Conservation (phyloP, 257 asterid genomes). For the Dorcoceras hygrometricum region DNA sequence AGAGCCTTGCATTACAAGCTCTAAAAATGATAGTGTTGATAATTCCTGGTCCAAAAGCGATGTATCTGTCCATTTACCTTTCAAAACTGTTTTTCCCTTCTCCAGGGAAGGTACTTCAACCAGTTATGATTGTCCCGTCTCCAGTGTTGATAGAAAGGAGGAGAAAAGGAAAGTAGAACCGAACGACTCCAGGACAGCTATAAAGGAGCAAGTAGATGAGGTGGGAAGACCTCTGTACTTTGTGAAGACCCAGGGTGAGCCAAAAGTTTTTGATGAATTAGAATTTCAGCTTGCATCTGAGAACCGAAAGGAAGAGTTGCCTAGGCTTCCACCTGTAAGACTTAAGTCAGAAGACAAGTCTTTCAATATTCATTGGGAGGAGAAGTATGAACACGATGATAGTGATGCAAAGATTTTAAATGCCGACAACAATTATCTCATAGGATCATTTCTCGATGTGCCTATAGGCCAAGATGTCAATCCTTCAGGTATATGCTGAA, state of each 20-base stretch:
- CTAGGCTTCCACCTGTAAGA: conserved; percentile 85
- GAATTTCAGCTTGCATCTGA: conserved; percentile 55
- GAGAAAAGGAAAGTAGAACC: conserved; percentile 59
- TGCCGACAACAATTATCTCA: conserved; percentile 63
- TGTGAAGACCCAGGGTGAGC: conserved; percentile 61
- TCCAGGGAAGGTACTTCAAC: conserved; percentile 56
- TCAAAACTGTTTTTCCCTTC: conserved; percentile 68
- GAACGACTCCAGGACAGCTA: conserved; percentile 51
- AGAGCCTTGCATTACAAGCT: conserved; percentile 34
- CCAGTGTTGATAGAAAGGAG: conserved; percentile 46
- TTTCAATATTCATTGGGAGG: conserved; percentile 80
- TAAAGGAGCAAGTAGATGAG: conserved; percentile 86
- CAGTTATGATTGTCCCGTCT: conserved; percentile 44
- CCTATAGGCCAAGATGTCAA: conserved; percentile 91
- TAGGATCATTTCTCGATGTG: conserved; percentile 95
- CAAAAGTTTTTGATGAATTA: conserved; percentile 48
- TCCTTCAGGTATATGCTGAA: conserved; percentile 51
- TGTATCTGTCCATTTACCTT: conserved; percentile 39
- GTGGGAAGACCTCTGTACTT: conserved; percentile 75
- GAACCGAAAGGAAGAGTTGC: conserved; percentile 81
- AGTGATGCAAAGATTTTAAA: conserved; percentile 50
- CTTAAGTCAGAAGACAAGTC: conserved; percentile 86
- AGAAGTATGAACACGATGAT: conserved; percentile 72
- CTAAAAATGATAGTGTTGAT: conserved; percentile 43
- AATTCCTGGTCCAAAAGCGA: conserved; percentile 53